A percentile compares a stretch with the other conserved stretches of the same genome.
Conservation (phyloP, 345 rosid genomes). For the Euphorbia tirucalli region DNA sequence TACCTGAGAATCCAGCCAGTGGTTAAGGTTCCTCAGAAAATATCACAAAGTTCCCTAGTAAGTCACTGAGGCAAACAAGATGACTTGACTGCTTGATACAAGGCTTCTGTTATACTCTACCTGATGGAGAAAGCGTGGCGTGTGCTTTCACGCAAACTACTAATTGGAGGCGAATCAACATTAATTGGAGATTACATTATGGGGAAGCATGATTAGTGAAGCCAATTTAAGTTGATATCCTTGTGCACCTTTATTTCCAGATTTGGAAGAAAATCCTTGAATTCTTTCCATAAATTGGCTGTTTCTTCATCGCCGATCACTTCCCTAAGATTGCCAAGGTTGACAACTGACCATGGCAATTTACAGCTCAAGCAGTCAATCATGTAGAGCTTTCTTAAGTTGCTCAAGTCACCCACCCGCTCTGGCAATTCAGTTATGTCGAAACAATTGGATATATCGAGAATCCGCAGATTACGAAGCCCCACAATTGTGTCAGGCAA, state of each 20-base stretch:
- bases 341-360: slow-evolving; percentile 21
- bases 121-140: background rate
- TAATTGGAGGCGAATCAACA: too few relatives aligned
- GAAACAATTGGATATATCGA: slow-evolving; percentile 27
- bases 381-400: slow-evolving; percentile 24
- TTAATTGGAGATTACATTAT: too few relatives aligned
- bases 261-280: background rate
- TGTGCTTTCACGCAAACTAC: too few relatives aligned
- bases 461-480: slow-evolving; percentile 23
- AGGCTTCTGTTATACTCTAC: background rate
- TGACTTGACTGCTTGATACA: background rate
- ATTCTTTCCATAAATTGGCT: slow-evolving; percentile 18
- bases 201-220: background rate
- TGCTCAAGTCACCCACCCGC: slow-evolving; percentile 17
- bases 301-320: slow-evolving; percentile 28
- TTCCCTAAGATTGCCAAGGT: slow-evolving; percentile 21
- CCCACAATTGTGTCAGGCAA: slow-evolving; percentile 24
- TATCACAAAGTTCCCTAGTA: too few relatives aligned
- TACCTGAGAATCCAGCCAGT: too few relatives aligned
- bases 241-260: slow-evolving; percentile 19
- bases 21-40: too few relatives aligned
- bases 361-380: slow-evolving; percentile 22
- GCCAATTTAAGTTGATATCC: slow-evolving; percentile 33
- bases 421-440: slow-evolving; percentile 20
- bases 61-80: background rate